Conservation (phyloP, 169 alveolate genomes). For the Theileria parva region DNA sequence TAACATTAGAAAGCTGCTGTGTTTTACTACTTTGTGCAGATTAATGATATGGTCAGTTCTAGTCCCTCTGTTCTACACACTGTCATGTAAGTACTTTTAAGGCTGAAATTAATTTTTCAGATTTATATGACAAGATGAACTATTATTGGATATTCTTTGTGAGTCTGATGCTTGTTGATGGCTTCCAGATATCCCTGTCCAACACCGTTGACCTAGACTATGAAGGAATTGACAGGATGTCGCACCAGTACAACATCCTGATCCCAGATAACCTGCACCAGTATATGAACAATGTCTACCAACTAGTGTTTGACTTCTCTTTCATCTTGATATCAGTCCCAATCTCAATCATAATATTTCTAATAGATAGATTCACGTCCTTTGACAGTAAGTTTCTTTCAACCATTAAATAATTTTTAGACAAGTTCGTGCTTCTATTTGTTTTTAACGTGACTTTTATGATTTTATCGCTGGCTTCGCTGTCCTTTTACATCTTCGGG, state of each 20-base stretch:
- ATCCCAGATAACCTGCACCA: conserved; percentile 38
- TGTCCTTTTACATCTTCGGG: conserved; percentile 47
- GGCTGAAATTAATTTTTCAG: background rate
- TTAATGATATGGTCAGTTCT: conserved; percentile 33
- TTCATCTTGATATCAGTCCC: conserved; percentile 53
- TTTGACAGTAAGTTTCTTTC: conserved; percentile 18
- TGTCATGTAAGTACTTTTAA: conserved; percentile 20
- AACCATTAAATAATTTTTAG: conserved; percentile 2
- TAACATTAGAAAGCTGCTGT: conserved; percentile 34
- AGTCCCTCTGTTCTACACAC: conserved; percentile 29
- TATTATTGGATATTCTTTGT: conserved; percentile 5
- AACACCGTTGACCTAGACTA: conserved; percentile 66
- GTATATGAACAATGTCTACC: conserved; percentile 40
- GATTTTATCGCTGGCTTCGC: conserved; percentile 33
- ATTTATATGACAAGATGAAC: background rate
- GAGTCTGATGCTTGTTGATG: conserved; percentile 41
- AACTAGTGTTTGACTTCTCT: conserved; percentile 58
- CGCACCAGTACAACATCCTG: conserved; percentile 45
- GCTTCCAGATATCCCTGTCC: conserved; percentile 61
- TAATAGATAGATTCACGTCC: conserved; percentile 2
- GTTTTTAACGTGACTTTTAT: conserved; percentile 33
- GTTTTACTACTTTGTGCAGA: conserved; percentile 33
- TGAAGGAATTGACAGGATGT: conserved; percentile 70
- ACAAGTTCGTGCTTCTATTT: conserved; percentile 3
- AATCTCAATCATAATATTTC: conserved; percentile 2